phyloP scores from a whole-genome alignment of 805 yeast genomes.

The Cyberlindnera japonica region DNA sequence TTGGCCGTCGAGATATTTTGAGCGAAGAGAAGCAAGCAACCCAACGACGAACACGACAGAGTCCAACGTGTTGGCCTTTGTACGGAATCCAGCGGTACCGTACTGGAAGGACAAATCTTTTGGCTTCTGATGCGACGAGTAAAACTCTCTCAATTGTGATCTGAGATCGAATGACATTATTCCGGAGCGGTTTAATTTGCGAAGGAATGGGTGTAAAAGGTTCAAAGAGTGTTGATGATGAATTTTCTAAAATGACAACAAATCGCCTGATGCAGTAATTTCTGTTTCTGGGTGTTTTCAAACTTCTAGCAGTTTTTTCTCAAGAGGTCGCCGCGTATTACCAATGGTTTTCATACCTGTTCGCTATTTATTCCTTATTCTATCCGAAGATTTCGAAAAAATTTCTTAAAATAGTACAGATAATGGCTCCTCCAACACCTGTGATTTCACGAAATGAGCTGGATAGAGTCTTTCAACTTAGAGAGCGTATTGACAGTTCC shows the following conservation, averaged over 20 bases:
- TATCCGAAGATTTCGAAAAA: not conserved
- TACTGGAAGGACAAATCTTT: conserved; percentile 49
- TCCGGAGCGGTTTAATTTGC: not conserved
- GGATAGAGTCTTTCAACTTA: conserved; percentile 22
- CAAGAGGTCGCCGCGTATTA: too few relatives aligned
- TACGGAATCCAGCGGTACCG: conserved; percentile 98
- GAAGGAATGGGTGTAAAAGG: not conserved
- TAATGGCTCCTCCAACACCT: conserved; percentile 51
- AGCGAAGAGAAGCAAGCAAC: conserved; percentile 75
- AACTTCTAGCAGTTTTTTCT: not conserved
- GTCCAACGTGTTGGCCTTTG: conserved; percentile 63
- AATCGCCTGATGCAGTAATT: not conserved
- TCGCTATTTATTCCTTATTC: too few relatives aligned
- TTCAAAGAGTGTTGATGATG: not conserved
- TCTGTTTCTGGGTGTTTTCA: not conserved
- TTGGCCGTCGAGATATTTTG: conserved; percentile 62
- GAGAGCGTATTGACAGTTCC: conserved; percentile 8
- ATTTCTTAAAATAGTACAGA: not conserved
- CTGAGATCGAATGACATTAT: conserved; percentile 14
- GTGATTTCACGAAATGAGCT: conserved; percentile 38
- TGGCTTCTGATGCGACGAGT: conserved; percentile 36
- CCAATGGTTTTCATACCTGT: too few relatives aligned
- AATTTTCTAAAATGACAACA: not conserved
- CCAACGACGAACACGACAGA: conserved; percentile 84
- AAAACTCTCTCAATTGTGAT: conserved; percentile 14